Conservation (phyloP, 106 monocot genomes). For the Hemerocallis citrina region DNA sequence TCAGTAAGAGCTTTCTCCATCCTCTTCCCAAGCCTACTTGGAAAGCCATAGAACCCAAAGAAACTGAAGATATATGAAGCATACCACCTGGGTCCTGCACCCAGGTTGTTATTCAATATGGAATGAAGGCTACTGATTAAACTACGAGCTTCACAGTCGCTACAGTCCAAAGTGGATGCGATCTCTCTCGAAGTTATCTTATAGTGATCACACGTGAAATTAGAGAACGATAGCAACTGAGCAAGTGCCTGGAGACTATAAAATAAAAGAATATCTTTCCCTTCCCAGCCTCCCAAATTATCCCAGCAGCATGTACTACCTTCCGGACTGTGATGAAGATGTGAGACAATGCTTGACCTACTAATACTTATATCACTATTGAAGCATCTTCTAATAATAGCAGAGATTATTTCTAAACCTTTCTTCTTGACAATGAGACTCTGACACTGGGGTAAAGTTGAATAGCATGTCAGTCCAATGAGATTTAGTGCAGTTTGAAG, state of each 20-base stretch:
- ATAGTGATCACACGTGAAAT: slow-evolving; percentile 14
- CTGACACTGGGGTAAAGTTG: slow-evolving; percentile 40
- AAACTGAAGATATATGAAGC: slow-evolving; percentile 49
- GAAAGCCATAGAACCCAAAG: slow-evolving; percentile 65
- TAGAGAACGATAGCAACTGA: slow-evolving; percentile 33
- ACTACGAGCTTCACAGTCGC: slow-evolving; percentile 14
- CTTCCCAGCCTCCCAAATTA: slow-evolving; percentile 32
- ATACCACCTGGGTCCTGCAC: slow-evolving; percentile 41
- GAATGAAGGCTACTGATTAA: slow-evolving; percentile 22
- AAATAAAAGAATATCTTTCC: slow-evolving; percentile 46
- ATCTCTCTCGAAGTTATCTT: slow-evolving; percentile 7
- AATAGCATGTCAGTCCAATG: slow-evolving; percentile 39
- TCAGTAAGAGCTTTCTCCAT: slow-evolving; percentile 39
- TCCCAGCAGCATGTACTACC: slow-evolving; percentile 53
- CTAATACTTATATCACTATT: slow-evolving; percentile 31
- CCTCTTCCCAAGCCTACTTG: slow-evolving; percentile 48
- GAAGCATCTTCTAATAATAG: slow-evolving; percentile 45
- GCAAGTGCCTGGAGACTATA: slow-evolving; percentile 70
- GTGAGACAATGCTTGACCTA: slow-evolving; percentile 30
- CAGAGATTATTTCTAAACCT: slow-evolving; percentile 31
- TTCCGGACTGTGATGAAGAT: slow-evolving; percentile 31
- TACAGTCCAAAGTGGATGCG: slow-evolving; percentile 5
- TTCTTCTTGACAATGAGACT: slow-evolving; percentile 28
- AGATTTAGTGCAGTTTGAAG: slow-evolving; percentile 34
- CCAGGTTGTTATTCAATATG: slow-evolving; percentile 29